Evolutionary conservation across 805 yeast genomes (phyloP), one percentile per base, ranked within the genome.

Genomic region (Komagataella kurtzmanii): DNA sequence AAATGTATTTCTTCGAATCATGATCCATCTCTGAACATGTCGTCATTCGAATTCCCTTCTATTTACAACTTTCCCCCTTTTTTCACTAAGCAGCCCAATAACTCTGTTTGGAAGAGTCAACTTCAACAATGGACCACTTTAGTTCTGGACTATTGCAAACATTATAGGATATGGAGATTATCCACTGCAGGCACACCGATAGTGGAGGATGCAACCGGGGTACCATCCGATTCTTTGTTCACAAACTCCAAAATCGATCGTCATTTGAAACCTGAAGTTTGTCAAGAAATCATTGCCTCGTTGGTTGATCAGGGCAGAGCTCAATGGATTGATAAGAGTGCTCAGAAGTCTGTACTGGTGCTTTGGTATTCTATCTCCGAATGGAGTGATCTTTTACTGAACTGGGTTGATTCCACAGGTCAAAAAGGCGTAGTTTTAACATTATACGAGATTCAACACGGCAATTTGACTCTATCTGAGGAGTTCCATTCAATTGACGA

Each of bases 51-150:
- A 50, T 71, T 70, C 51, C 85, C 87, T 4, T 63, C 74, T 3
- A 80, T 83, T 17, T 80, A 81, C 59, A 71, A 79, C 44, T 91
- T 89, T 65, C 97, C 97, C 5, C 99, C 99, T 0, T 79, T 91
- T 57, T 91, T 81, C 68, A 93, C 98, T 7, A 75, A 80, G 54
- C 99, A 91, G 66, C 89, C 93, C 19, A 90, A 91, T 59, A 76
- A 81, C 44, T 79, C 85, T 8, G 83, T 93, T 1, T 79, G 86
- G 70, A 74, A 76, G 30, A 81, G 88, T 8, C 99, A 91, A 65
- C 67, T 85, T 14, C 73, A 74, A n/a, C 79, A 85, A 51, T 91
- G 99, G 99, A 68, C 73, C 24, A 70, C 76, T 47, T 65, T 91
- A 24, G 68, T 44, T 0, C 63, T 84, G 7, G 70, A 72, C 5